Percentiles rank a stretch among this genome's conserved stretches.
phyloP scores from a whole-genome alignment of 148 eudicot genomes.

The Bassia scoparia region DNA sequence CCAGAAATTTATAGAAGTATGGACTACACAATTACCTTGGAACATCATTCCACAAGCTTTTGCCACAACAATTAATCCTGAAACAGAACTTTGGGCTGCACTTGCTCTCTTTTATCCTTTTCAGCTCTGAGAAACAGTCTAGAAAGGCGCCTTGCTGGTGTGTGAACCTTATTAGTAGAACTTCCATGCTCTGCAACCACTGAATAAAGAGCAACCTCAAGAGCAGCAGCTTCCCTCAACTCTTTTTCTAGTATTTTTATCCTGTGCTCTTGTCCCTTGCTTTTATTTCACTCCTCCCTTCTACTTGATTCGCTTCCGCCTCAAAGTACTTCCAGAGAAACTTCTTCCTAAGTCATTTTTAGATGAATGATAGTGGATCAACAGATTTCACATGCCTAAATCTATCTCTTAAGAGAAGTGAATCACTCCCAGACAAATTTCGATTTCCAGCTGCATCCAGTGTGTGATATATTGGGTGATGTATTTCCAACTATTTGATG shows the following conservation, averaged over 20 bases:
- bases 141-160: conserved; percentile 94
- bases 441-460: conserved; percentile 27
- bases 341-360: conserved; percentile 37
- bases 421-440: conserved; percentile 30
- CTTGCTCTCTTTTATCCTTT: conserved; percentile 57
- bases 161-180: conserved; percentile 82
- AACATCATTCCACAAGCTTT: conserved; percentile 98
- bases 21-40: conserved; percentile 53
- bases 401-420: conserved; percentile 30
- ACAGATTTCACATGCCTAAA: conserved; percentile 58
- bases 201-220: conserved; percentile 78
- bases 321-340: conserved; percentile 24
- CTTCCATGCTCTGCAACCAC: conserved; percentile 95
- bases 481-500: conserved; percentile 29
- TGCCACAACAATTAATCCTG: conserved; percentile 79
- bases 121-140: conserved; percentile 75
- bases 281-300: conserved; percentile 42
- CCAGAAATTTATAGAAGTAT: background rate
- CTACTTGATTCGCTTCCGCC: conserved; percentile 39
- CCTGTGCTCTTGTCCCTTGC: conserved; percentile 55
- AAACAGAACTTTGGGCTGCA: conserved; percentile 71
- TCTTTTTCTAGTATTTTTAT: conserved; percentile 71
- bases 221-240: conserved; percentile 81
- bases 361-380: conserved; percentile 46
- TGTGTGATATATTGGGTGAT: conserved; percentile 22